Evolutionary conservation across 2,329 filamentous ascomycete genomes (phyloP).

Genomic region (Colletotrichum simmondsii): DNA sequence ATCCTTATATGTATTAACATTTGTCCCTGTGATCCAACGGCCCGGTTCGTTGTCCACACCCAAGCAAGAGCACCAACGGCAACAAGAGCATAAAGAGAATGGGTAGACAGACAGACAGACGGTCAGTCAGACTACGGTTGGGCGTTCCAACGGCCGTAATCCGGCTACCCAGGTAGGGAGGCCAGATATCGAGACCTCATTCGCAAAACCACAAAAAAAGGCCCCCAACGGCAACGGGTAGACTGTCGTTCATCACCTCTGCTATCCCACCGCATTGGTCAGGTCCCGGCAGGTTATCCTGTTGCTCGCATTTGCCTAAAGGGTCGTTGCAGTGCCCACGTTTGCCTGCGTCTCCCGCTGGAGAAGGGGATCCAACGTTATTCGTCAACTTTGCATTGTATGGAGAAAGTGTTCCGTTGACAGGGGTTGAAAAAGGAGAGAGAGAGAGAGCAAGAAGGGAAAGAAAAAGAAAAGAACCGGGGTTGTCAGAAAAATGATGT

Average conservation of each 20-base stretch:
- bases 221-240: not conserved
- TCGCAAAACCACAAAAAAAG: not conserved
- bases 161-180: not conserved
- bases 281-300: not conserved
- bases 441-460: too few relatives aligned
- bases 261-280: not conserved
- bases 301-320: not conserved
- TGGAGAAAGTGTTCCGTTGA: not conserved
- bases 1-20: not conserved
- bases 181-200: not conserved
- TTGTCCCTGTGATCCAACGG: not conserved
- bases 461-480: not conserved
- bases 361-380: not conserved
- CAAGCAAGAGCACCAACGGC: not conserved
- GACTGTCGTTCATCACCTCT: conserved; percentile 35
- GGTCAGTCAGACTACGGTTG: not conserved
- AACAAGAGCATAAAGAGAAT: not conserved
- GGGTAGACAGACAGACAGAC: too few relatives aligned
- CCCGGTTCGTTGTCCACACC: too few relatives aligned
- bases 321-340: not conserved
- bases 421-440: not conserved
- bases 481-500: not conserved
- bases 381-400: not conserved
- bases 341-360: not conserved
- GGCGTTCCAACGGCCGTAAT: not conserved